These are phyloP conservation scores for Pichia scutulata DNA, from an alignment of 805 yeast genomes.

Conservation along the genomic window DNA sequence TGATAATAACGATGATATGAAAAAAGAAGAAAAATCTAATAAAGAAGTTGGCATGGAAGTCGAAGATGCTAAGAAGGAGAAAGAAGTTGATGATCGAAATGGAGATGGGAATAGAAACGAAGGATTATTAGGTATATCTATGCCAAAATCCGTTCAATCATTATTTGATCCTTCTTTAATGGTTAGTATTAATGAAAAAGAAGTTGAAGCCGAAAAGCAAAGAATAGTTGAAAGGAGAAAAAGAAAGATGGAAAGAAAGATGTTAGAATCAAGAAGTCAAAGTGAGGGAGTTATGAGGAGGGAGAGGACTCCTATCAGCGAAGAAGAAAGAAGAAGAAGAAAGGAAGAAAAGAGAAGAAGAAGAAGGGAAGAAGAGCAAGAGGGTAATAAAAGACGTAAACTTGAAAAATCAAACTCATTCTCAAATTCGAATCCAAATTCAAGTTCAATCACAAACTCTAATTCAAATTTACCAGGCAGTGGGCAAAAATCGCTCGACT, in stretches of 20 bases:
- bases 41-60: background rate
- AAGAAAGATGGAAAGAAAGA: background rate
- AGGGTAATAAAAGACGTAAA: background rate
- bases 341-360: background rate
- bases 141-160: conserved; percentile 1
- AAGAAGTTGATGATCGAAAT: background rate
- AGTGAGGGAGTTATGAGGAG: background rate
- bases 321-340: background rate
- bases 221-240: background rate
- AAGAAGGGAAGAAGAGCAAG: background rate
- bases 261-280: background rate
- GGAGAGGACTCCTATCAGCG: background rate
- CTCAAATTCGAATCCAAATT: too few species aligned
- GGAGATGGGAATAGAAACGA: background rate
- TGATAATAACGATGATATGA: background rate
- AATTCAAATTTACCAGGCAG: background rate
- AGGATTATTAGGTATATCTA: conserved; percentile 4
- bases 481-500: background rate
- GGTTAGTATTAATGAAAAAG: background rate
- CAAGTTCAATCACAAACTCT: too few species aligned
- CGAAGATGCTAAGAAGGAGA: background rate
- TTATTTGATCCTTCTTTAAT: background rate
- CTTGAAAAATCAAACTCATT: background rate
- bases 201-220: background rate
- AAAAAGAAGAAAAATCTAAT: background rate